Evolutionary conservation across 768 basidiomycete species (phyloP), one percentile per base, ranked within the genome.

Genomic region (Lentinula raphanica): DNA sequence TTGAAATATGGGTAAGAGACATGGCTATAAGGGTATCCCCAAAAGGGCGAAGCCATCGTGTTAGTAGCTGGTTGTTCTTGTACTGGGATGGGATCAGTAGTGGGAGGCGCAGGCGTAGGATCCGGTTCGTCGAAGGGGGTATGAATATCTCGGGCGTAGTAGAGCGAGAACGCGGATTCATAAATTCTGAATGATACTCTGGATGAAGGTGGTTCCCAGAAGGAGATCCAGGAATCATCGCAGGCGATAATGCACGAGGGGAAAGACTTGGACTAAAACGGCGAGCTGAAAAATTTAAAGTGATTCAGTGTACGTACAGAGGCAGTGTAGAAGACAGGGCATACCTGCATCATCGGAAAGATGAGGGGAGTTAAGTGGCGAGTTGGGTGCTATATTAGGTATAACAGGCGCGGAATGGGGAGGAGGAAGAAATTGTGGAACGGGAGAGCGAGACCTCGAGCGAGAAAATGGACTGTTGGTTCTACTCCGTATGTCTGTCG

Each of bases 141-240:
- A 56, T 56, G 9, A 56, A 56, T 27, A 56, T 56, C 11, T 56
- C 54, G 3, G 54, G 54, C 27, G 54, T 56, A 3, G 31, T 28
- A 21, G 54, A 40, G 42, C 42, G 54, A 6, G 54, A 56, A 7
- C 54, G 39, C 7, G 39, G 31, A 17, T 25, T 9, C 54, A 46
- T 56, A 21, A 38, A 53, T 12, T 21, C 21, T 53, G 51, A 36
- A 27, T 53, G 51, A n/a, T 32, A 36, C 29, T 28, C 46, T 6
- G 27, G 27, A 29, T 31, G 12, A 12, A 25, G 35, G 40, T 39
- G 28, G 36, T 28, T 35, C 28, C 39, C 35, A 9, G 11, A 23
- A 36, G 51, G 36, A 31, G 36, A 17, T 15, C n/a, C 36, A 38
- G 51, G 51, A 38, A n/a, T 29, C n/a, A n/a, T n/a, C 11, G 23